A percentile compares a stretch with the other conserved stretches of the same genome.
phyloP scores from a whole-genome alignment of 257 asterid species.

The Verbena officinalis region DNA sequence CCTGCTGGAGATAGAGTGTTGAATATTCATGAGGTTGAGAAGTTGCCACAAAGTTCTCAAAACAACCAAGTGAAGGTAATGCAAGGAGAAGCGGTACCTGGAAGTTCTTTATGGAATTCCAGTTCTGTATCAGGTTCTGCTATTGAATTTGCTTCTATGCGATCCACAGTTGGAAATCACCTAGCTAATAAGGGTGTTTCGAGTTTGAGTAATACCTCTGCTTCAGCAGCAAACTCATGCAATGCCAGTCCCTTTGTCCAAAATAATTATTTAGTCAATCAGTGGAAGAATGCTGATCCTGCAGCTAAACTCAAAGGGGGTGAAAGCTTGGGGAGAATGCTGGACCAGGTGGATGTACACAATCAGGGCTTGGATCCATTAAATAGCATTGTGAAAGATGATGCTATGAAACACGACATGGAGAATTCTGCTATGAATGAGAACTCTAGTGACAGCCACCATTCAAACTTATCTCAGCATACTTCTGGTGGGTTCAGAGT shows the following conservation, averaged over 20 bases:
- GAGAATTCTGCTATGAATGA: conserved; percentile 55
- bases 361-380: conserved; percentile 37
- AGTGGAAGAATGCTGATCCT: conserved; percentile 64
- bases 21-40: conserved; percentile 41
- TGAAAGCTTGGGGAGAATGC: conserved; percentile 47
- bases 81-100: conserved; percentile 48
- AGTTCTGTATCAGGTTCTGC: conserved; percentile 46
- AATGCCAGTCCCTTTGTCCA: conserved; percentile 44
- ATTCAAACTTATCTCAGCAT: conserved; percentile 55
- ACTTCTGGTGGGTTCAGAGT: conserved; percentile 59
- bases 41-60: conserved; percentile 41
- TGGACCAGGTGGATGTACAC: conserved; percentile 41
- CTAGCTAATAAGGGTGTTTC: conserved; percentile 45
- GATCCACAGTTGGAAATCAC: conserved; percentile 40
- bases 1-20: conserved; percentile 49
- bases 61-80: conserved; percentile 39
- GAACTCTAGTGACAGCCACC: conserved; percentile 68
- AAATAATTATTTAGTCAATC: conserved; percentile 47
- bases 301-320: conserved; percentile 45
- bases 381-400: conserved; percentile 42
- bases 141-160: conserved; percentile 45
- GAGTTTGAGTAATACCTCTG: conserved; percentile 42
- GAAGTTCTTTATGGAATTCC: conserved; percentile 52
- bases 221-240: conserved; percentile 42
- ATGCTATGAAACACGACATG: conserved; percentile 41